A percentile compares a stretch with the other conserved stretches of the same genome.
Conservation (phyloP, 2,329 filamentous ascomycete genomes). For the Diaporthe citriasiana region DNA sequence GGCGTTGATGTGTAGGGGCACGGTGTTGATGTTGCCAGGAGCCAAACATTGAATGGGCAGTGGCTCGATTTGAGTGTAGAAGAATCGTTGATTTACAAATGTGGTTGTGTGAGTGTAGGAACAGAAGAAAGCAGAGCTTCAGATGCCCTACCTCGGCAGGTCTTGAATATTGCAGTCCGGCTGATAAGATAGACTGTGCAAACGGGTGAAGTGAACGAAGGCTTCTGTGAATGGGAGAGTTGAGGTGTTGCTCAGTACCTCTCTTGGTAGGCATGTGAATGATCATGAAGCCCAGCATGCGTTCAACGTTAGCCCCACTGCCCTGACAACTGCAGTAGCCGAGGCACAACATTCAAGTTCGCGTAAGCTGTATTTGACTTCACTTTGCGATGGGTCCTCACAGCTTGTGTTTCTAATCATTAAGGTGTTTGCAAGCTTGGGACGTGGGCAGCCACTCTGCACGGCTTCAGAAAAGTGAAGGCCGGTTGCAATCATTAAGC, state of each 20-base stretch:
- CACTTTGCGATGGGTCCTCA: background rate
- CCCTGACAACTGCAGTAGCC: background rate
- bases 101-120: background rate
- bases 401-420: no score
- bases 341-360: background rate
- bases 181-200: background rate
- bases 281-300: background rate
- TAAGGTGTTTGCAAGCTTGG: background rate
- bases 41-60: background rate
- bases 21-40: background rate
- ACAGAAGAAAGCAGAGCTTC: background rate
- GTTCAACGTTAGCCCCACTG: background rate
- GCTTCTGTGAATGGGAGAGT: background rate
- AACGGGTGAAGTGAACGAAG: background rate
- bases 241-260: background rate
- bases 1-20: background rate
- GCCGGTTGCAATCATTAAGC: background rate
- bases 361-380: no score
- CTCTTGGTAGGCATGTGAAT: no score
- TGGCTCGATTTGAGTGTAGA: background rate
- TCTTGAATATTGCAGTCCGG: background rate
- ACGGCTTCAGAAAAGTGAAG: background rate
- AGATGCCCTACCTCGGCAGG: background rate
- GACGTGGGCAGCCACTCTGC: background rate
- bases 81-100: background rate